Evolutionary conservation across 2,329 filamentous ascomycete species (phyloP), one percentile per base, ranked within the genome.

Genomic region (Bipolaris bicolor): DNA sequence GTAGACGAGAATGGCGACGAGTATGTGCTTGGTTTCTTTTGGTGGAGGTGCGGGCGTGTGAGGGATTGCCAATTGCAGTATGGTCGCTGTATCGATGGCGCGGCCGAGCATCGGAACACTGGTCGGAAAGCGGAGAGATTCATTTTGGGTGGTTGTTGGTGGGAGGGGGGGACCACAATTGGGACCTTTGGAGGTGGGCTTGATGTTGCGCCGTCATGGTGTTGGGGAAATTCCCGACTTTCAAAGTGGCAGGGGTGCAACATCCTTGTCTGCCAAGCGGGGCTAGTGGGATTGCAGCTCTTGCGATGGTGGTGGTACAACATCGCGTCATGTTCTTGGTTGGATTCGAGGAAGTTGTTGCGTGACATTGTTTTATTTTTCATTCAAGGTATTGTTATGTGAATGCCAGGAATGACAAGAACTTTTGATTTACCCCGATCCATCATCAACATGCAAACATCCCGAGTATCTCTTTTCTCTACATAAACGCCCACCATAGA

Each of bases 1-100:
- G 73, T 75, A 2, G 72, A 66, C 43, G 72, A 74, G 62, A 76
- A 76, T 43, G 58, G 45, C 1, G 68, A 66, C 57, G 64, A 60
- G 13, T 1, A 3, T 29, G 24, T 45, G 15, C 24, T n/a, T 22
- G 49, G 40, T 55, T 48, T 57, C 56, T 13, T 51, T 51, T 44
- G 39, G 5, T 6, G 7, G 1, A 15, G 29, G 6, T 11, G 15
- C 47, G 62, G 60, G 48, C 61, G 36, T 44, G 58, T 56, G 20
- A 57, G 46, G 20, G 20, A 39, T 40, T 53, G 58, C 55, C 45
- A 49, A 18, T 61, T 44, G 18, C 51, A 33, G n/a, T 36, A 46
- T 5, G 63, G 41, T 37, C 58, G 57, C 20, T 63, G 52, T 48
- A 58, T 58, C 26, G 55, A 45, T 2, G 60, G 49, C 34, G 49